Base-by-base conservation (phyloP, 2,329 filamentous ascomycete species). In the Fusarium hainanense region DNA sequence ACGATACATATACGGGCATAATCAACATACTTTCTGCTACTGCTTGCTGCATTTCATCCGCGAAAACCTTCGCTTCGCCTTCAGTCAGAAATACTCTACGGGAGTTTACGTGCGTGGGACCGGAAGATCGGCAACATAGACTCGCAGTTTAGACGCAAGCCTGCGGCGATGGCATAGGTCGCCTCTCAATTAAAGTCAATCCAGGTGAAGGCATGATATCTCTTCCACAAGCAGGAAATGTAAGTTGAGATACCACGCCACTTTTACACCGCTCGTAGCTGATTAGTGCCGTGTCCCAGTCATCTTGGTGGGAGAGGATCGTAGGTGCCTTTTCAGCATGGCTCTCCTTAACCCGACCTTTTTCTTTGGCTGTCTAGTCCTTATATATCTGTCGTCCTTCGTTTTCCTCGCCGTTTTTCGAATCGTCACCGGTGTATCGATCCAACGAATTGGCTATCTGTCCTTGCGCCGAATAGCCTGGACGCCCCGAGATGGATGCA, bases 391-490 rank as follows among this genome's bases (percentile, higher is more conserved):
- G 46, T 92, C 90, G 67, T 94, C 95, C 67, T 99, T 99, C 78
- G 90, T 99, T 65, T 80, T 98, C 63, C 97, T 99, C 80, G 96
- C 96, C 76, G 88, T 98, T 74, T 83, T 99, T 69, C 93, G 96
- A 72, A 94, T 98, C 74, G 85, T 95, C 66, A 98, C 95, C 37
- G 96, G 96, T 66, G 85, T 99, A 60, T 99, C 96, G 8, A 97
- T 99, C 71, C 97, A 99, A 81, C 90, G 96, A 73, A 88, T 99
- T 73, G 96, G 96, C 68, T 97, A 97, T 79, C 90, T 97, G 72
- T 97, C 96, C 37, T 85, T 99, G 72, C 91, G 95, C 70, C 92
- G 95, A 73, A 91, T 99, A 67, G 92, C 94, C 61, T 98, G 97
- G 79, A 93, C 93, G 16, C 93, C 93, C 28, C 90, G 88, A 80